A percentile compares a stretch with the other conserved stretches of the same genome.
Conservation (phyloP, 164 flowering plant genomes). For the Dillenia turbinata region DNA sequence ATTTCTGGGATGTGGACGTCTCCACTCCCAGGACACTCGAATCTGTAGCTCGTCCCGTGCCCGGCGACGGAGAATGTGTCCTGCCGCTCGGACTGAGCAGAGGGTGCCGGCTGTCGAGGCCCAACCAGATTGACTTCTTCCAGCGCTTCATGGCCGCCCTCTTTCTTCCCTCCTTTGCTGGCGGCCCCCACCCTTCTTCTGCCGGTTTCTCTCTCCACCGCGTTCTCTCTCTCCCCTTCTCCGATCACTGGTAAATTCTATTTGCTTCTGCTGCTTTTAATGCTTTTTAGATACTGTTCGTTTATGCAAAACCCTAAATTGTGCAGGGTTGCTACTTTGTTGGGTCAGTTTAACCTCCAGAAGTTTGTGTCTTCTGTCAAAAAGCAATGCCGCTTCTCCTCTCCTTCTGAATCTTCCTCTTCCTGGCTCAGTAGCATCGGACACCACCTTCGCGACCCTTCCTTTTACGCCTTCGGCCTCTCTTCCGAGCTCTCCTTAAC, state of each 20-base stretch:
- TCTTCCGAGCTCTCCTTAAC: slow-evolving; percentile 55
- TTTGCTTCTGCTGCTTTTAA: not conserved
- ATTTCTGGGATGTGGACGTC: slow-evolving; percentile 75
- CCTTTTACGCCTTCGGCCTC: slow-evolving; percentile 63
- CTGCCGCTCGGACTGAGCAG: slow-evolving; percentile 73
- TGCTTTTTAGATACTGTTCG: not conserved
- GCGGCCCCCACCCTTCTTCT: slow-evolving; percentile 9
- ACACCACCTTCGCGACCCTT: slow-evolving; percentile 40
- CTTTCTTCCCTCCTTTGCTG: slow-evolving; percentile 57
- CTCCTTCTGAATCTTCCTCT: slow-evolving; percentile 9
- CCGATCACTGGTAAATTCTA: slow-evolving; percentile 44
- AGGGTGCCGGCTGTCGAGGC: slow-evolving; percentile 66
- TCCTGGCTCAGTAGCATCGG: slow-evolving; percentile 37
- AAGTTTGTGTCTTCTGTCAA: slow-evolving; percentile 52
- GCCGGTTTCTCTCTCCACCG: slow-evolving; percentile 63
- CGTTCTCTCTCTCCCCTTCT: slow-evolving; percentile 53
- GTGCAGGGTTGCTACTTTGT: slow-evolving; percentile 61
- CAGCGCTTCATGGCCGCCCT: slow-evolving; percentile 80
- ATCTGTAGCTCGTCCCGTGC: slow-evolving; percentile 58
- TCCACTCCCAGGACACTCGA: slow-evolving; percentile 73
- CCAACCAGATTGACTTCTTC: slow-evolving; percentile 81
- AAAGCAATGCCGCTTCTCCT: slow-evolving; percentile 3
- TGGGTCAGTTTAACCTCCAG: slow-evolving; percentile 79
- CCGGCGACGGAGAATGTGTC: slow-evolving; percentile 24
- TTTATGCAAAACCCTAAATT: slow-evolving; percentile 8